These are phyloP conservation scores for Luvunga scandens DNA, from an alignment of 345 rosid species.

Conservation along the genomic window DNA sequence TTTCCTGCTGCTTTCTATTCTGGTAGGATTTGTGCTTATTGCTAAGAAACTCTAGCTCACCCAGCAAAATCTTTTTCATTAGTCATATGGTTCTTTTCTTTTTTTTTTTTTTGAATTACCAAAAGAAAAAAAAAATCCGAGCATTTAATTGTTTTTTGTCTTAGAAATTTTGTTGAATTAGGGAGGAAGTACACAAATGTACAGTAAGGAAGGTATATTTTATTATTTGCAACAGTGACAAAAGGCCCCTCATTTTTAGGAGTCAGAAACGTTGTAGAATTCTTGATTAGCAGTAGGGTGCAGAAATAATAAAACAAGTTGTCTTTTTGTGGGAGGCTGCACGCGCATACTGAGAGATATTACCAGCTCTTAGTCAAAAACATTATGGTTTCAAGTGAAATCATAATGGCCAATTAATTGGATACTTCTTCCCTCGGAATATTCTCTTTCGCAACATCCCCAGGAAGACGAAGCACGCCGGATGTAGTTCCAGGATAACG, in stretches of 20 bases:
- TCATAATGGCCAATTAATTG: not conserved
- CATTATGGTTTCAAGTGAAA: not conserved
- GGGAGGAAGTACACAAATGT: not conserved
- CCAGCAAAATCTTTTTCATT: not conserved
- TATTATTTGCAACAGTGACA: not conserved
- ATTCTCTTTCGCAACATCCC: slow-evolving; percentile 16
- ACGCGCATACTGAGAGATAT: not conserved
- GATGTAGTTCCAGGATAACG: slow-evolving; percentile 24
- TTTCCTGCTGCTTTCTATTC: slow-evolving; percentile 48
- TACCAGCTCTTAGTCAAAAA: too few relatives aligned
- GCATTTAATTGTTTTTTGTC: not conserved
- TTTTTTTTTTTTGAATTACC: not conserved
- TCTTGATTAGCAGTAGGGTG: not conserved
- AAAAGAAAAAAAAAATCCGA: not conserved
- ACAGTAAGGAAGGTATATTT: not conserved
- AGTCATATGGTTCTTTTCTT: not conserved
- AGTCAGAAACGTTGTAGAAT: not conserved
- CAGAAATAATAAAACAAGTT: not conserved
- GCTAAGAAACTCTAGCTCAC: slow-evolving; percentile 20
- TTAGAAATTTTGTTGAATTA: not conserved
- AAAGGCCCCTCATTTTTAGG: not conserved
- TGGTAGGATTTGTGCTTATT: slow-evolving; percentile 47
- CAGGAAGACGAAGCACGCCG: slow-evolving; percentile 18
- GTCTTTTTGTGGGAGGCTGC: not conserved
- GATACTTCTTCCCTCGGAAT: slow-evolving; percentile 5